Evolutionary conservation across 208 protist species (phyloP), one percentile per base, ranked within the genome.

Genomic region (Acanthamoeba lenticulata): DNA sequence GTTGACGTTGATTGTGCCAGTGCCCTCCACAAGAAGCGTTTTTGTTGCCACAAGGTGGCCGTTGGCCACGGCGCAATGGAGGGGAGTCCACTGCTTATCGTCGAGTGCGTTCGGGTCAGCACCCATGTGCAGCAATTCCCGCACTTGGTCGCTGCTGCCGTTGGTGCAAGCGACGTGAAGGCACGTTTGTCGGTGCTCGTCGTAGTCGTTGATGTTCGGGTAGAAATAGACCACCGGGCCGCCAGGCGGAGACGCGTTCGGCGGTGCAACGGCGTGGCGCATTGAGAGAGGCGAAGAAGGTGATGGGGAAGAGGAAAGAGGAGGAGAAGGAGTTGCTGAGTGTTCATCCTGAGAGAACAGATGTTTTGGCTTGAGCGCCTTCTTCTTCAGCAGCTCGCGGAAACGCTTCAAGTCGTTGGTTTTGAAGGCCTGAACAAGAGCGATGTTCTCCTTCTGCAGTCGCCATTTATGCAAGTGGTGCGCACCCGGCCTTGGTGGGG

Each of bases 151-250:
- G 34, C 27, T 24, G 85, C 40, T 91, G 32, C 85, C 85, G 60
- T 74, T 91, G 40, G 57, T 72, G 85, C 85, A 91, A 17, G 85
- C 85, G 2, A 69, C 60, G 52, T 91, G 85, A 1, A 91, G 85
- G 34, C 57, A 72, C 27, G 85, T 91, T 27, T 91, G 85, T 3
- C 40, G 7, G 27, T 72, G 85, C 40, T 65, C 49, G 36, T 91
- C 85, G 13, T 91, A 72, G 21, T 91, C 85, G 60, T 91, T 91
- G 4, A 91, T 86, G 77, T 86, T 86, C 24, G 77, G 77, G 15
- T 86, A 86, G 77, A 57, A 86, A 44, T 47, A 86, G n/a, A 40
- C 34, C 42, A 32, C 69, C 21, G 77, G 29, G 27, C 42, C 6
- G n/a, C 13, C n/a, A 5, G 57, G 57, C 57, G 24, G n/a, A 15